Base-by-base conservation (phyloP, 176 grass and related monocot genomes). In the Eleusine indica region DNA sequence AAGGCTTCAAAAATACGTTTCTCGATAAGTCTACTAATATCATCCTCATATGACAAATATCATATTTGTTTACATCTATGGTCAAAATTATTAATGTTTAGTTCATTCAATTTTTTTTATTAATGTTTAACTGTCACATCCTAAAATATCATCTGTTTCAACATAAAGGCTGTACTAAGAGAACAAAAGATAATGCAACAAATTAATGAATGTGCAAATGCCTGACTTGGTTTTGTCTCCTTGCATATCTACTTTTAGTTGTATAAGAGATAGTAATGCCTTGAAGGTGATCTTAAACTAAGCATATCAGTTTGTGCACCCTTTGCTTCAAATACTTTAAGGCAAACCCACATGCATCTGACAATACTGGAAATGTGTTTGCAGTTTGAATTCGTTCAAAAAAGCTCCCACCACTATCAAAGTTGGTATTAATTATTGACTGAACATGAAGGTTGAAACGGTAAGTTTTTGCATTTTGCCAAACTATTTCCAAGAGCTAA, bases 401-500 rank as follows among this genome's bases (percentile, higher is more conserved):
- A 14, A 19, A 46, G 51, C 30, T 75, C 17, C 6, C 10, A 81
- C 28, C 47, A 13, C 15, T 71, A 76, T 28, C 75, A 54, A 89
- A 85, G 32, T 72, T 51, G 44, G 29, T 81, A 75, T 80, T 75
- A 15, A 37, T 9, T 63, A 28, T 13, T 70, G 21, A 71, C 44
- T 66, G 46, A 57, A 66, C 56, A 15, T n/a, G 15, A 71, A 72
- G 15, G 14, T 21, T 38, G 17, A 39, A 90, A 80, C 56, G 16
- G 13, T 18, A 16, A 0, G 39, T 39, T 21, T 70, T 52, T 52
- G 49, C 49, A 52, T 52, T 16, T 52, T 52, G 13, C 13, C 7
- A 68, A n/a, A 28, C 21, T 60, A 68, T 35, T 73, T 77, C 48
- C 28, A 75, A 74, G 19, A 77, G 42, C 66, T 66, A 82, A 57